Conservation (phyloP, 108 stramenopile genomes). For the Cylindrotheca fusiformis region DNA sequence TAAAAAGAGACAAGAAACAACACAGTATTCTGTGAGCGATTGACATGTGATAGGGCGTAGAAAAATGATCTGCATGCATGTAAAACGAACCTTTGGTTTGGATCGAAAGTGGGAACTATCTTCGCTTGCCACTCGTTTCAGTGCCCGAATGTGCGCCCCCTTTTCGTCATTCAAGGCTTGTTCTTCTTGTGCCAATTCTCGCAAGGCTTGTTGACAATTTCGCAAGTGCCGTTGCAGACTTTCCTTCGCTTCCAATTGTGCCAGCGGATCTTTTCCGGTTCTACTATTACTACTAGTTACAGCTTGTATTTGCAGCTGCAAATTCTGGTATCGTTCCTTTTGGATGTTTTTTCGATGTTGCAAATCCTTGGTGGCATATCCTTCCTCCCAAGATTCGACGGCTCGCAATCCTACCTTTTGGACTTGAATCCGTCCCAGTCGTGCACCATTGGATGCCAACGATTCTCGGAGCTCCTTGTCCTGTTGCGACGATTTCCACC, state of each 20-base stretch:
- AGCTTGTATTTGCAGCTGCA: constrained; percentile 30
- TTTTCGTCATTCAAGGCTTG: constrained; percentile 67
- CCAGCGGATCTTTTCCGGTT: constrained; percentile 25
- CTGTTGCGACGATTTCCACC: constrained; percentile 48
- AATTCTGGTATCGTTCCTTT: constrained; percentile 30
- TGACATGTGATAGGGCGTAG: neutral
- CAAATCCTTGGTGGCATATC: constrained; percentile 56
- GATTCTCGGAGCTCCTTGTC: constrained; percentile 57
- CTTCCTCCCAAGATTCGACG: constrained; percentile 82
- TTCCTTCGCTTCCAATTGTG: constrained; percentile 46
- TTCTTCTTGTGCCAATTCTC: constrained; percentile 62
- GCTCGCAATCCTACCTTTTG: constrained; percentile 55
- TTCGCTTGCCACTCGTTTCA: constrained; percentile 82
- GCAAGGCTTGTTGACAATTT: constrained; percentile 48
- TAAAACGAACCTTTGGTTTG: constrained; percentile 59
- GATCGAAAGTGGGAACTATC: constrained; percentile 73
- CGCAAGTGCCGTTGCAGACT: constrained; percentile 67
- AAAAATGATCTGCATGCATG: neutral
- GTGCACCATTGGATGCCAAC: constrained; percentile 74
- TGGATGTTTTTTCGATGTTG: constrained; percentile 40
- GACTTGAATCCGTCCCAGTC: constrained; percentile 68
- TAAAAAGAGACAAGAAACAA: constrained; percentile 14
- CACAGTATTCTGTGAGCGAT: too few relatives aligned
- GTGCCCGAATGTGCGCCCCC: constrained; percentile 62
- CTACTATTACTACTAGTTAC: constrained; percentile 17